Conservation (phyloP, 495 filamentous ascomycete species). For the Daldinia grandis region DNA sequence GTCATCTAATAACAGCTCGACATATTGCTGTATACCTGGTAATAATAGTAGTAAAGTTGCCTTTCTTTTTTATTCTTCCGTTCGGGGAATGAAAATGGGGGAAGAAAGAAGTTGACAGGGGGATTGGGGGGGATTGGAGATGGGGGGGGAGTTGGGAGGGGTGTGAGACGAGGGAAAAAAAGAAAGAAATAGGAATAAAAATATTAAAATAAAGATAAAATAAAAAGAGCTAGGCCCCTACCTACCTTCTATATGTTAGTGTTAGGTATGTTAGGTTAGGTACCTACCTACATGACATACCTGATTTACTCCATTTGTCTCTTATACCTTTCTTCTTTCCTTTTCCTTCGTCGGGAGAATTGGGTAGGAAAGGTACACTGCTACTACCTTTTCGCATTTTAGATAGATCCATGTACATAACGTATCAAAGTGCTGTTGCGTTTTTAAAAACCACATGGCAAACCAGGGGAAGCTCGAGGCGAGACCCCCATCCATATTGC, state of each 20-base stretch:
- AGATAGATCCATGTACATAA: neutral
- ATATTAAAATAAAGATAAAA: neutral
- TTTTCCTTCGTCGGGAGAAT: neutral
- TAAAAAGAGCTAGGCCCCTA: neutral
- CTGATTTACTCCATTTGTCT: neutral
- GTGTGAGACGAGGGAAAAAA: slow-evolving; percentile 11
- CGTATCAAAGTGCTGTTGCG: neutral
- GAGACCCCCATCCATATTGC: neutral
- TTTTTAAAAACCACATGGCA: neutral
- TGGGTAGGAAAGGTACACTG: neutral
- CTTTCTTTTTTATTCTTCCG: slow-evolving; percentile 2
- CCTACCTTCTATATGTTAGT: too few relatives aligned
- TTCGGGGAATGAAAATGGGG: slow-evolving; percentile 7
- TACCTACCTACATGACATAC: too few relatives aligned
- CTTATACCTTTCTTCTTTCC: neutral
- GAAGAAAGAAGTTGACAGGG: neutral
- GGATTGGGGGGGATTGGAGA: neutral
- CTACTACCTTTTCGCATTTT: neutral
- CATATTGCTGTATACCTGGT: slow-evolving; percentile 9
- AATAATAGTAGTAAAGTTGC: neutral
- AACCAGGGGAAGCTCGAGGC: neutral
- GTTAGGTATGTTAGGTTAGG: neutral
- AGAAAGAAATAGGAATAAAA: neutral
- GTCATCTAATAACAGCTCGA: slow-evolving; percentile 24
- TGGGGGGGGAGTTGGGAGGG: neutral